Evolutionary conservation across 805 yeast species (phyloP), one percentile per base, ranked within the genome.

Genomic region (Lipomyces kockii): DNA sequence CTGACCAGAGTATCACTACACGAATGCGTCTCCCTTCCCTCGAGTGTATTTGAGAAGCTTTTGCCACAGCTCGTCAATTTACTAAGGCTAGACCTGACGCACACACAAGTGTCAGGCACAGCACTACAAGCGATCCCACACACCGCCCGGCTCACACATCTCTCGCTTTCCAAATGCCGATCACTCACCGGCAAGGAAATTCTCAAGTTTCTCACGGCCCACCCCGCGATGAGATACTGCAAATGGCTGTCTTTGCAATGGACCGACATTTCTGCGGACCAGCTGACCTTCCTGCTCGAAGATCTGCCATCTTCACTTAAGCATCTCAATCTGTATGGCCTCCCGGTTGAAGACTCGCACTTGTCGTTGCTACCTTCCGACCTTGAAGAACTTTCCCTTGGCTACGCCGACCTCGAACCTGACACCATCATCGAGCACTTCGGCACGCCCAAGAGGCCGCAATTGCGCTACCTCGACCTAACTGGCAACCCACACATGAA

Each of bases 21-120:
- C 78, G 97, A 92, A 74, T 93, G 98, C 77, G 88, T 95, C 1
- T 91, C 90, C 71, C 80, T 92, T 51, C 83, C 91, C 3, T 78
- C 85, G 5, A 82, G 81, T n/a, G 83, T 83, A 0, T 85, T 90
- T 65, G 81, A 81, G 32, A 83, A 82, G 62, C 76, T 90, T 12
- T 79, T 93, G 35, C 88, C 90, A 1, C 84, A 83, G 60, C 79
- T 89, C 58, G 79, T 81, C 32, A 80, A 82, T 66, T 78, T 92
- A 61, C 85, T 86, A 70, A 85, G 91, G 69, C 80, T 92, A 37
- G 98, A 92, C 76, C 80, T 93, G 60, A 87, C 90, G 17, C 97
- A 91, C 74, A 92, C 97, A 0, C 86, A 89, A 57, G 85, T 92
- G 53, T 87, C 88, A 0, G 87, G 90, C 3, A 81, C 84, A n/a